Base-by-base conservation (phyloP, 2,329 filamentous ascomycete genomes). In the Albophoma yamanashiensis region DNA sequence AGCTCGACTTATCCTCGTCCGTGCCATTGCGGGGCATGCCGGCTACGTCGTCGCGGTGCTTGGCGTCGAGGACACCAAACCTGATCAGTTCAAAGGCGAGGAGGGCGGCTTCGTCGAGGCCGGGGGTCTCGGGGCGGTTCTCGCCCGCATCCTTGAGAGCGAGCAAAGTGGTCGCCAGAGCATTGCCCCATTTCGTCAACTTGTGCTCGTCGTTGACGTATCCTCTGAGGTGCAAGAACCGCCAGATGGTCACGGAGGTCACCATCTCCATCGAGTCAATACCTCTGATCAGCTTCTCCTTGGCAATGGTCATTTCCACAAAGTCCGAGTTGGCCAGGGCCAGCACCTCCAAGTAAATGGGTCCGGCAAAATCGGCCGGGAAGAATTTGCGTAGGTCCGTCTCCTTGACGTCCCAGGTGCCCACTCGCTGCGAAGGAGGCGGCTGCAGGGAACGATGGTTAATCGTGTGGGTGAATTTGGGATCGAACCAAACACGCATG, bases 41-140 rank as follows among this genome's bases (percentile, higher is more conserved):
- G 58, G 81, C 79, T 9, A 82, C 74, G 60, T 82, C 82, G 14
- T 78, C 74, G 61, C 83, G 79, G 66, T 87, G 82, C 63, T 87
- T 85, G 31, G 85, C 81, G 68, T 89, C 92, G 22, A 99, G 81
- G 40, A 95, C 78, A 53, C 88, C 89, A 60, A 94, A 83, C 27
- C 89, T 86, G 47, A 96, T 79, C 62, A 99, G 81, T 72, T 99
- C 94, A 64, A 95, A 88, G 0, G 91, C 92, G 58, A 96, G 78
- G 60, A 97, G 83, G 3, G 88, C 84, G 11, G 90, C 84, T 70
- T 97, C 91, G 69, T 92, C 89, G 25, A 92, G 77, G 31, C 76
- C 74, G 4, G 75, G 70, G 3, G 79, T 73, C 1, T 77, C 73
- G 56, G 76, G 70, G 36, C 76, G 64, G 62, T 76, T 75, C 61